phyloP scores from a whole-genome alignment of 495 filamentous ascomycete genomes.

The Hypoxylon perforatum region DNA sequence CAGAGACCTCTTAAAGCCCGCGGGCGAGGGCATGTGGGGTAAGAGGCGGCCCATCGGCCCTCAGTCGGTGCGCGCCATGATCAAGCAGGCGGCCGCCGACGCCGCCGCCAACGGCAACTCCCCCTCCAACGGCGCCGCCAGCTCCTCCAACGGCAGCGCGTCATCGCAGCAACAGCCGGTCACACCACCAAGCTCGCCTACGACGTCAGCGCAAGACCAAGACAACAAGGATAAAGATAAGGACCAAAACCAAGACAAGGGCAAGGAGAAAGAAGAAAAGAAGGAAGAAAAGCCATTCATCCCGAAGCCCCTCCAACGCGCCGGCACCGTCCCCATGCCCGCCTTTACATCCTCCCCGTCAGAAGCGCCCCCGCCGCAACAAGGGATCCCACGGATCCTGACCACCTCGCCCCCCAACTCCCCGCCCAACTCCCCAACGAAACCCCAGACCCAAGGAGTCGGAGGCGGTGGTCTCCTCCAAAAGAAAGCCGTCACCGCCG shows the following conservation, averaged over 20 bases:
- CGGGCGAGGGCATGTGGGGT: constrained; percentile 47
- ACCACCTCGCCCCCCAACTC: no score
- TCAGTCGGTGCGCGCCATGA: constrained; percentile 45
- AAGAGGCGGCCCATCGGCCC: constrained; percentile 46
- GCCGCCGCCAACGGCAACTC: constrained; percentile 8
- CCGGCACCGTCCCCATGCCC: no score
- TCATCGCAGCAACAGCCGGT: background rate
- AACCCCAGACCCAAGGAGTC: no score
- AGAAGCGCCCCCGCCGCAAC: no score
- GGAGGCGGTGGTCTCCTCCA: background rate
- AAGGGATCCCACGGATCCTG: no score
- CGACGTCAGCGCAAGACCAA: background rate
- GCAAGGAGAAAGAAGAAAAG: no score
- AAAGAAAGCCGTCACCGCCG: background rate
- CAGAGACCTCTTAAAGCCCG: constrained; percentile 44
- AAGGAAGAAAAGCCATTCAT: no score
- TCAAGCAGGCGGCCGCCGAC: constrained; percentile 42
- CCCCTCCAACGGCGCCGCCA: constrained; percentile 7
- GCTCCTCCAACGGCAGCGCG: background rate
- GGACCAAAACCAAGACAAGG: no score
- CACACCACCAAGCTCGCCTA: constrained; percentile 1
- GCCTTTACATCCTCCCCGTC: no score
- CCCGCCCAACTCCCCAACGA: no score
- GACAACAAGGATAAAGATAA: no score
- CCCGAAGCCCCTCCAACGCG: no score